Base-by-base conservation (phyloP, 257 asterid genomes). In the Cordia subcordata region DNA sequence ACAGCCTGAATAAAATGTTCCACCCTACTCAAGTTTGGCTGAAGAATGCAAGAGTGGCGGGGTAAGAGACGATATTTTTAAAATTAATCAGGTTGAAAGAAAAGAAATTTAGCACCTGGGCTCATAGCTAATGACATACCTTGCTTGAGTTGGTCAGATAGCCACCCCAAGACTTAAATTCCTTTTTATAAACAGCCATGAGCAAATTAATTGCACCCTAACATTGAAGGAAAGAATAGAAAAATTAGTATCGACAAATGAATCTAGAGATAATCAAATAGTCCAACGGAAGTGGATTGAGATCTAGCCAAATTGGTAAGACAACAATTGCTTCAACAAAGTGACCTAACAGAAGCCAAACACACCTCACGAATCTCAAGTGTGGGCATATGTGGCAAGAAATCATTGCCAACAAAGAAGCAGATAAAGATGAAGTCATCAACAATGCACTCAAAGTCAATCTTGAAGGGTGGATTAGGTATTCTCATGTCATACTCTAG, bases 351-450 rank as follows among this genome's bases (percentile, higher is more conserved):
- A 27, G 35, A 27, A 6, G 35, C 35, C 49, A 23, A 62, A 73
- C 90, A 70, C 38, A 89, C 99, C 97, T 93, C 99, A 32, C 97
- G 97, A 51, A 88, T 93, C 92, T 92, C 99, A 47, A 92, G 94
- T 22, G 99, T 92, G 44, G 99, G 99, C 99, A 92, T 92, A 72
- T 92, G 99, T 5, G 99, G 99, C 83, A 92, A 75, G 67, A 92
- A 92, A 72, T 92, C 99, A 67, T 92, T 92, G 70, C 99, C 99
- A 22, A 92, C 96, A 61, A 92, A 92, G 85, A 92, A 92, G 75
- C 99, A 93, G 59, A 93, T 80, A 78, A 93, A 93, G 71, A 93
- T 87, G 73, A 89, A 93, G 74, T 93, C 99, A 60, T 93, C 99
- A 61, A 88, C 61, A 47, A 93, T 78, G 76, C 95, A 70, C 71